These are phyloP conservation scores for Colletotrichum godetiae DNA, from an alignment of 2,329 filamentous ascomycete species.

Conservation along the genomic window DNA sequence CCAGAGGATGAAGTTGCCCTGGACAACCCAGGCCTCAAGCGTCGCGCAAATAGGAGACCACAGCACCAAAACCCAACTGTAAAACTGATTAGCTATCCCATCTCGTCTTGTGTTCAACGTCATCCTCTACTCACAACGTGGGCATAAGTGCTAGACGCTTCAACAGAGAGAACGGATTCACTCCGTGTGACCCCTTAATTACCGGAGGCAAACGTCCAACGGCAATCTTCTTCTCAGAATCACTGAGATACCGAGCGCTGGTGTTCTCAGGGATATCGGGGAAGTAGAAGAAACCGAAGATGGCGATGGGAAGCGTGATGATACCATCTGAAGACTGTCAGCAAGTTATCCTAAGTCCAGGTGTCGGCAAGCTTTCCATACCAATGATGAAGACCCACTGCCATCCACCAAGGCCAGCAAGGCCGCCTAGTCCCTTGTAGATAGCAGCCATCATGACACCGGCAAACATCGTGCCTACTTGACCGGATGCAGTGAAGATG, in stretches of 20 bases:
- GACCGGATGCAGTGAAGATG: constrained; percentile 71
- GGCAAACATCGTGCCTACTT: constrained; percentile 70
- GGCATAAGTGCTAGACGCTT: constrained; percentile 37
- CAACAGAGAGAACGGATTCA: constrained; percentile 37
- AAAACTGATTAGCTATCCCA: not conserved
- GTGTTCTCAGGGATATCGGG: constrained; percentile 58
- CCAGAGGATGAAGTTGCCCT: constrained; percentile 44
- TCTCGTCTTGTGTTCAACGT: too few relatives aligned
- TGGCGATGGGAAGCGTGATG: constrained; percentile 63
- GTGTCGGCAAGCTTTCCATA: not conserved
- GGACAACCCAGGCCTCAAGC: constrained; percentile 45
- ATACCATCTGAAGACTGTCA: constrained; percentile 52
- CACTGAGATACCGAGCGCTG: constrained; percentile 45
- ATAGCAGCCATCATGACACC: constrained; percentile 65
- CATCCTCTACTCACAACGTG: constrained; percentile 40
- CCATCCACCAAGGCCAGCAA: constrained; percentile 61
- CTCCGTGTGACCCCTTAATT: constrained; percentile 40
- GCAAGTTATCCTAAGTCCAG: not conserved
- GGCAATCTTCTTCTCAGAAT: constrained; percentile 52
- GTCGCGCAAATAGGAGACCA: constrained; percentile 49
- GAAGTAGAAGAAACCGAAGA: constrained; percentile 62
- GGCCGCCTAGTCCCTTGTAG: constrained; percentile 52
- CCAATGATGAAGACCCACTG: constrained; percentile 52
- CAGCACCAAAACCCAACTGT: constrained; percentile 43
- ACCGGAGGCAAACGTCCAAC: constrained; percentile 46